These are phyloP conservation scores for Boletus tylopilopsis DNA, from an alignment of 768 basidiomycete genomes.

Conservation along the genomic window DNA sequence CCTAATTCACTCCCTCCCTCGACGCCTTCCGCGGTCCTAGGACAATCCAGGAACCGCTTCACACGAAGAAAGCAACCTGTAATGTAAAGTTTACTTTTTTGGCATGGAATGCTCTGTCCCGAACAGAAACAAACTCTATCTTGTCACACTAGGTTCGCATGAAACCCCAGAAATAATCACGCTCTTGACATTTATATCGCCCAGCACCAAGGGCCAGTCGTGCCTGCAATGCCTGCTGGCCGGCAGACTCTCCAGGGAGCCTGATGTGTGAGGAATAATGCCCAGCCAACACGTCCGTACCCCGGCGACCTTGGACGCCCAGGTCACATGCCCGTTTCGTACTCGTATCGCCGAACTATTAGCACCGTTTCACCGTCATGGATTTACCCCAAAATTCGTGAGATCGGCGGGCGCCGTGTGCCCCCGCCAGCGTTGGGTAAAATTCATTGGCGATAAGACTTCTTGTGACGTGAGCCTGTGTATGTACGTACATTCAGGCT, in stretches of 20 bases:
- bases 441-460: not conserved
- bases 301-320: conserved; percentile 1
- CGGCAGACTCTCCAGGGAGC: not conserved
- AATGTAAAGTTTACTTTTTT: conserved; percentile 24
- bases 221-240: not conserved
- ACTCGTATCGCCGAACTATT: conserved; percentile 21
- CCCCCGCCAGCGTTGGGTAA: conserved; percentile 1
- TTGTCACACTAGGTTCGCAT: conserved; percentile 9
- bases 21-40: conserved; percentile 29
- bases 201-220: not conserved
- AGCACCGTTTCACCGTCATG: conserved; percentile 10
- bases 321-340: conserved; percentile 6
- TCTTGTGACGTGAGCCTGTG: not conserved
- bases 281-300: conserved; percentile 4
- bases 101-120: conserved; percentile 3
- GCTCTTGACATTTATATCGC: not conserved
- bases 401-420: conserved; percentile 8
- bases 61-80: conserved; percentile 12
- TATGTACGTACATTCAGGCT: too few relatives aligned
- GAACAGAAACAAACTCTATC: conserved; percentile 3
- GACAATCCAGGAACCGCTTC: conserved; percentile 29
- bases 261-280: not conserved
- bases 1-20: conserved; percentile 6
- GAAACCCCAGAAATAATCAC: conserved; percentile 2
- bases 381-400: conserved; percentile 20